Evolutionary conservation across 1,284 basidiomycete species (phyloP), one percentile per base, ranked within the genome.

Genomic region (Sanguinoderma infundibulare): DNA sequence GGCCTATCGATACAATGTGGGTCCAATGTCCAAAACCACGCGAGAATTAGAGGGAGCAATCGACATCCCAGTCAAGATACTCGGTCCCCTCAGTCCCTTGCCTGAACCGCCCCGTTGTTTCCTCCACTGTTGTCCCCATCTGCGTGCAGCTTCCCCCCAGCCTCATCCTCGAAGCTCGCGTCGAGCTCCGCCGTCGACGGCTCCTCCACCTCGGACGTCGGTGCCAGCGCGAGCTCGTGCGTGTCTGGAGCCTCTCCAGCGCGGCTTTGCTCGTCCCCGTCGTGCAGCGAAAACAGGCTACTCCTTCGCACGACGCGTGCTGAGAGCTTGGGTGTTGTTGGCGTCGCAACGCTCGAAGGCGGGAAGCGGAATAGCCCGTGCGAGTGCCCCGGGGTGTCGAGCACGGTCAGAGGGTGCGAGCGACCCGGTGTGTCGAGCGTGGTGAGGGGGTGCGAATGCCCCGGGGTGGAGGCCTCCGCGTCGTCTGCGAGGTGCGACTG

Each of bases 301-400:
- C 59, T 59, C 24, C 64, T 58, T 3, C 64, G 64, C 44, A 53
- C 32, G 3, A 51, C 55, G 24, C 64, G 58, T 2, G 59, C 64
- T 8, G 61, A 62, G 35, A 59, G 55, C 9, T 46, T 50, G 10
- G 61, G 64, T 32, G 32, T n/a, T 17, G 52, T 53, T 9, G 61
- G 64, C 34, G 56, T 38, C 42, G 61, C 9, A 7, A 32, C 36
- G 46, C n/a, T 17, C 20, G 8, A 36, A 1, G 14, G 53, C 24
- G 28, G 58, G 55, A 51, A 32, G 36, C 30, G 49, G 56, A 62
- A 57, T 42, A 42, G 20, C 12, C 53, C 53, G 56, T 62, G 64
- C 53, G 42, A 60, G 59, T 39, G 51, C 6, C 36, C 44, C 5
- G 44, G 44, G 5, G 44, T 46, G 24, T 15, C 44, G 39, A 42